Conservation (phyloP, 2,329 filamentous ascomycete genomes). For the Ophiostoma australiae region DNA sequence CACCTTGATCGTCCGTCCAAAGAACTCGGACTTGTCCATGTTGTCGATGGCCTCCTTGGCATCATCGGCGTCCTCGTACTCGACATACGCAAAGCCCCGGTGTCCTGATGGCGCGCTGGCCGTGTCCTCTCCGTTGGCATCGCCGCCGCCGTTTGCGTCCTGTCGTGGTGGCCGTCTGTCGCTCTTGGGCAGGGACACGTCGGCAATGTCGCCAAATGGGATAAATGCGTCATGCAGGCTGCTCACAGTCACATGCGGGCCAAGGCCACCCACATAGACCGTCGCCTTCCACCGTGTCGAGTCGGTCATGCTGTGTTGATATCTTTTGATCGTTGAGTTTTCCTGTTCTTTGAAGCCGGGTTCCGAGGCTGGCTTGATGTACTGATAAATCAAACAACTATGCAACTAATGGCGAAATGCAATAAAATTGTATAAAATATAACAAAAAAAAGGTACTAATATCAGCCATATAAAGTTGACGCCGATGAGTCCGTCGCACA, state of each 20-base stretch:
- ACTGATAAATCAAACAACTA: neutral
- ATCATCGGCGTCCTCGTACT: slow-evolving; percentile 81
- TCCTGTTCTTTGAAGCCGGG: neutral
- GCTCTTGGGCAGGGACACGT: slow-evolving; percentile 84
- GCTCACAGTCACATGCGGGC: slow-evolving; percentile 67
- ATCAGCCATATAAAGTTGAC: neutral
- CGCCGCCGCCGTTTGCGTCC: neutral
- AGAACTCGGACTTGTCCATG: slow-evolving; percentile 96
- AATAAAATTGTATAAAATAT: neutral
- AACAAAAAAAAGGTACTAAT: neutral
- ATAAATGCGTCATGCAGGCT: slow-evolving; percentile 88
- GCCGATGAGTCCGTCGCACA: neutral
- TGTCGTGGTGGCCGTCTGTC: slow-evolving; percentile 50
- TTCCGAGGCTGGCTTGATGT: neutral
- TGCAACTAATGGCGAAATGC: neutral
- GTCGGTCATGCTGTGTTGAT: slow-evolving; percentile 62
- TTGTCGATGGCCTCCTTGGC: slow-evolving; percentile 96
- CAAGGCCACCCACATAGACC: slow-evolving; percentile 84
- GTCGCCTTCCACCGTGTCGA: slow-evolving; percentile 81
- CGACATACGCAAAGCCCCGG: slow-evolving; percentile 92
- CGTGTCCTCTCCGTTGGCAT: neutral
- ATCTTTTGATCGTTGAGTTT: neutral
- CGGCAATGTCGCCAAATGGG: slow-evolving; percentile 91
- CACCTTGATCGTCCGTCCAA: slow-evolving; percentile 86
- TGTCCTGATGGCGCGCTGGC: slow-evolving; percentile 42